Base-by-base conservation (phyloP, 345 rosid genomes). In the Populus deltoides region DNA sequence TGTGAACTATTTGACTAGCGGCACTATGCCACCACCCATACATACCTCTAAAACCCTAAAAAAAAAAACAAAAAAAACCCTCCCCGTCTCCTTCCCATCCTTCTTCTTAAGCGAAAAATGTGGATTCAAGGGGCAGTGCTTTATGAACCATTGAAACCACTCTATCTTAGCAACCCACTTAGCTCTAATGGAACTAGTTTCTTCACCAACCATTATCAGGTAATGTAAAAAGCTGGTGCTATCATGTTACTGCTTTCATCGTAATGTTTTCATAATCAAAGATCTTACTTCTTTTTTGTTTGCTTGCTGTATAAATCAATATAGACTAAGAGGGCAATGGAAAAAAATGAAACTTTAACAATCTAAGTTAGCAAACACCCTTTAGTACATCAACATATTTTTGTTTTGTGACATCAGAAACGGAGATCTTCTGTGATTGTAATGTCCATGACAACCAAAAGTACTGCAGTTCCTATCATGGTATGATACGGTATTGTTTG, bases 381-480 rank as follows among this genome's bases (percentile, higher is more conserved):
- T 51, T 51, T 51, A 18, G 20, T 51, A 17, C 57, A 51, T 51
- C 5, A 51, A 18, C 3, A 16, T 16, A 17, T 51, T 6, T 51
- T 51, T 51, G 57, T 51, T 51, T 51, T 51, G 8, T 18, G 57
- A 13, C 75, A 3, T 43, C 55, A 31, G 36, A 68, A 39, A 57
- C 71, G 51, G 61, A 79, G 47, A 17, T 35, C 72, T 72, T 74
- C 75, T 1, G 33, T 71, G 18, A 70, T 68, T 29, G 81, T 75
- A 20, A 68, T 81, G 77, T 82, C 89, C 1, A 77, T 87, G 89
- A 73, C 86, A 18, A 51, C 88, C 72, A 25, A 33, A 35, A n/a
- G 25, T 17, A 16, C 68, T 61, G 71, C 55, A 35, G 45, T 69
- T 55, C 69, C 81, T 17, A 74, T 79, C 41, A 68, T 79, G 69